Evolutionary conservation across 495 filamentous ascomycete genomes (phyloP).

Genomic region (Daldinia childiae): DNA sequence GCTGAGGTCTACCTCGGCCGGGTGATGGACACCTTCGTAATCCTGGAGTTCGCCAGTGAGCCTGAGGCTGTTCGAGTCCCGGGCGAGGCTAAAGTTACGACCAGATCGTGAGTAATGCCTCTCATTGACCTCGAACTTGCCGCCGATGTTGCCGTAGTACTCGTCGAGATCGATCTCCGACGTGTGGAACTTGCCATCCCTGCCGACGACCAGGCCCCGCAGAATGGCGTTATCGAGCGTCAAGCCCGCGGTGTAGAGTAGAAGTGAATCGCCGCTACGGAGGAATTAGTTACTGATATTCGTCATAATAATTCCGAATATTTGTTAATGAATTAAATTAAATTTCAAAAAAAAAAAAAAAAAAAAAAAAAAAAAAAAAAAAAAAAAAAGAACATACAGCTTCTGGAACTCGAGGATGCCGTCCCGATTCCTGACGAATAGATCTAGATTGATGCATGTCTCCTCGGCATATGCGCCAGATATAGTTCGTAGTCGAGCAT

Average conservation of each 20-base stretch:
- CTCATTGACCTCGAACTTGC: conserved; percentile 30
- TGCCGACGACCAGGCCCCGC: conserved; percentile 27
- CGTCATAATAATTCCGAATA: neutral
- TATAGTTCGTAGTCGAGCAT: conserved; percentile 17
- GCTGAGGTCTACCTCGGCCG: conserved; percentile 28
- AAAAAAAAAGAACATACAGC: conserved; percentile 16
- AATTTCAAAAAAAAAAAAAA: neutral
- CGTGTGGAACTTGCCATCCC: conserved; percentile 26
- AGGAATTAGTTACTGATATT: conserved; percentile 4
- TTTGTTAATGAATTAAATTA: neutral
- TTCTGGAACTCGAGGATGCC: conserved; percentile 33
- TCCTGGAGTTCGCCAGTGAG: conserved; percentile 31
- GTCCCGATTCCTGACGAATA: conserved; percentile 35
- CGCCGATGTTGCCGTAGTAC: conserved; percentile 33
- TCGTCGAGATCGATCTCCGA: conserved; percentile 38
- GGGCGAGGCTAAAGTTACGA: conserved; percentile 23
- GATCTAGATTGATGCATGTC: conserved; percentile 30
- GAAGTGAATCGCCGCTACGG: conserved; percentile 28
- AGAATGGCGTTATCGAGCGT: conserved; percentile 17
- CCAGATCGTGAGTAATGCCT: conserved; percentile 29
- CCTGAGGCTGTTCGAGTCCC: conserved; percentile 11
- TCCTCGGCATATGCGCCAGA: conserved; percentile 20
- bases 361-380: neutral
- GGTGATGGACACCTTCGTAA: conserved; percentile 21
- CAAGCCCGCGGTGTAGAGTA: conserved; percentile 27